Evolutionary conservation across 1,284 basidiomycete species (phyloP), one percentile per base, ranked within the genome.

Genomic region (Flammula alnicola): DNA sequence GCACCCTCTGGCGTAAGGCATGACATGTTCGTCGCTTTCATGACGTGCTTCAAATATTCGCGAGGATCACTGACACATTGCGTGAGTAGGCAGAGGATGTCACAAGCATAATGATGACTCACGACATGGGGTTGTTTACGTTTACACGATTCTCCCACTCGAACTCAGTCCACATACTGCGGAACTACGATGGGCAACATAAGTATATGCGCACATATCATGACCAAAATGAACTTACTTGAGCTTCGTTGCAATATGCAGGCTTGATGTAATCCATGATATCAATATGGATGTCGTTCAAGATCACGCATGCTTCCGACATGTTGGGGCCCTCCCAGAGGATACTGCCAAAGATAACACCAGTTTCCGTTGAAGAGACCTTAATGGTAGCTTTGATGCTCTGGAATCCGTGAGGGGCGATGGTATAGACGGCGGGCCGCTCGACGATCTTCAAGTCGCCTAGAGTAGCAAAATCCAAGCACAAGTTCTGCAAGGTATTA

Each of bases 211-310:
- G 9, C 12, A 52, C 41, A 14, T 36, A 23, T 12, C 9, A 46
- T 23, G 42, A 22, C 45, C 32, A 40, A 39, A 37, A 33, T 26
- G 16, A 23, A 65, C 79, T 52, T 64, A 93, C 93, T 82, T 96
- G 92, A 25, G 91, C 86, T 70, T 99, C 96, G 51, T 89, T 97
- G 72, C 95, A 97, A 65, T 92, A 92, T 3, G 95, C 93, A 0
- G 96, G 95, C 69, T 97, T 94, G 76, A 99, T 99, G 71, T 98
- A 99, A 70, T 98, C 96, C 91, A 99, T 96, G 60, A 99, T 98
- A 70, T 99, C 97, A 58, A 98, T 93, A 71, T 98, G 95, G 52
- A 98, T 95, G 71, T 98, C 96, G 69, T 95, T 98, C 63, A 98
- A 71, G 41, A 99, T 95, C 30, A 93, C 94, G 70, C 86, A 93